phyloP scores from a whole-genome alignment of 2,329 filamentous ascomycete species.

The Aquanectria penicillioides region DNA sequence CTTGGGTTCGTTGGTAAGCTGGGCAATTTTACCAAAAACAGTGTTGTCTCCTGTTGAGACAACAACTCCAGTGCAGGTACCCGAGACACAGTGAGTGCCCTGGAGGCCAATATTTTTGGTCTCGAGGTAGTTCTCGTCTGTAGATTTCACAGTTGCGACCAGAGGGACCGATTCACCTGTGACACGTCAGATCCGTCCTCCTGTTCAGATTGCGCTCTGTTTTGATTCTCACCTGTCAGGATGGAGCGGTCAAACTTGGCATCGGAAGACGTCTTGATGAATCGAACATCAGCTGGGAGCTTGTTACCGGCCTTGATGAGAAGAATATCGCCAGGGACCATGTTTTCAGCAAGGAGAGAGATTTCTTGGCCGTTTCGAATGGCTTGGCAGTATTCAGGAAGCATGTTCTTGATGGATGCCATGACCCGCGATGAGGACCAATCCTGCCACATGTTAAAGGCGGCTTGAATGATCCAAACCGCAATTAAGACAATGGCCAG shows the following conservation, averaged over 20 bases:
- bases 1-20: slow-evolving; percentile 75
- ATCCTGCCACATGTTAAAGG: slow-evolving; percentile 77
- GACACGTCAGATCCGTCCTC: neutral
- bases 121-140: slow-evolving; percentile 79
- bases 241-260: slow-evolving; percentile 79
- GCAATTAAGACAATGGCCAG: slow-evolving; percentile 77
- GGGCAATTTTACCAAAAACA: slow-evolving; percentile 80
- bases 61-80: slow-evolving; percentile 72
- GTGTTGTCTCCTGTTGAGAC: slow-evolving; percentile 78
- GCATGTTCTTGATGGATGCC: slow-evolving; percentile 82
- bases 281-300: slow-evolving; percentile 77
- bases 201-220: neutral
- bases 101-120: slow-evolving; percentile 80
- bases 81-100: slow-evolving; percentile 81
- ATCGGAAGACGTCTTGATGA: slow-evolving; percentile 74
- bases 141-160: slow-evolving; percentile 70
- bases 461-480: slow-evolving; percentile 76
- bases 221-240: slow-evolving; percentile 54
- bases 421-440: slow-evolving; percentile 82
- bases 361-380: slow-evolving; percentile 66
- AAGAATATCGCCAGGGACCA: slow-evolving; percentile 79
- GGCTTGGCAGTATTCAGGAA: slow-evolving; percentile 77
- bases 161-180: slow-evolving; percentile 73
- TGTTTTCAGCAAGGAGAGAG: slow-evolving; percentile 62
- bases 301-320: slow-evolving; percentile 77